phyloP scores from a whole-genome alignment of 192 early-diverging fungal genomes.

The Spinellus fusiger region DNA sequence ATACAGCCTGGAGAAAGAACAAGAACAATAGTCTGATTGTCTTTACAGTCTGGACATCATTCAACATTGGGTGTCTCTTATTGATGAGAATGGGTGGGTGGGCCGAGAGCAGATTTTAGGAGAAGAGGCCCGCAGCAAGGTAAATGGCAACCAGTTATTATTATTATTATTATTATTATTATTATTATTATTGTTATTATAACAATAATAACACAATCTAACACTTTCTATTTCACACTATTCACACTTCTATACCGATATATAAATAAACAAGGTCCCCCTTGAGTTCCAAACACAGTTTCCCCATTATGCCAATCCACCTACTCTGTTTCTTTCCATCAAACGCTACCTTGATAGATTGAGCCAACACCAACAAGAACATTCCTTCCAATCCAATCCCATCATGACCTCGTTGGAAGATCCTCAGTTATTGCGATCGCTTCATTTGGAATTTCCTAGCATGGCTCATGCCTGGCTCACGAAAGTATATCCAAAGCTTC shows the following conservation, averaged over 20 bases:
- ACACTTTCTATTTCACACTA: slow-evolving; percentile 4
- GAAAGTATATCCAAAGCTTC: slow-evolving; percentile 57
- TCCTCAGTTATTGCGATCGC: slow-evolving; percentile 16
- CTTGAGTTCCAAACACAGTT: slow-evolving; percentile 89
- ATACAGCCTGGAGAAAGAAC: background rate
- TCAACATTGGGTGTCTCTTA: slow-evolving; percentile 68
- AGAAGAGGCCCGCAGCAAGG: slow-evolving; percentile 85
- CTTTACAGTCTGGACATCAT: slow-evolving; percentile 70
- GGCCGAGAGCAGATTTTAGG: slow-evolving; percentile 92
- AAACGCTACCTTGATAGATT: slow-evolving; percentile 59
- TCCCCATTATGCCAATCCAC: slow-evolving; percentile 89
- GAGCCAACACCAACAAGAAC: slow-evolving; percentile 12
- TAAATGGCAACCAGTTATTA: no score
- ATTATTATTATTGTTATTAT: background rate
- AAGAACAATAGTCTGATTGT: background rate
- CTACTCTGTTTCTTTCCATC: slow-evolving; percentile 72
- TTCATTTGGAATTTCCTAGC: slow-evolving; percentile 34
- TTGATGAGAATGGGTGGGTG: slow-evolving; percentile 87
- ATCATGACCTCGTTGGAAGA: slow-evolving; percentile 21
- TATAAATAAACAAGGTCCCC: slow-evolving; percentile 51
- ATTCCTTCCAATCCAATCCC: background rate
- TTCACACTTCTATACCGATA: background rate
- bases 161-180: background rate
- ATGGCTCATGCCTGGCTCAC: slow-evolving; percentile 42
- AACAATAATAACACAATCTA: no score